Conservation (phyloP, 345 rosid genomes). For the Mallotus nudiflorus region DNA sequence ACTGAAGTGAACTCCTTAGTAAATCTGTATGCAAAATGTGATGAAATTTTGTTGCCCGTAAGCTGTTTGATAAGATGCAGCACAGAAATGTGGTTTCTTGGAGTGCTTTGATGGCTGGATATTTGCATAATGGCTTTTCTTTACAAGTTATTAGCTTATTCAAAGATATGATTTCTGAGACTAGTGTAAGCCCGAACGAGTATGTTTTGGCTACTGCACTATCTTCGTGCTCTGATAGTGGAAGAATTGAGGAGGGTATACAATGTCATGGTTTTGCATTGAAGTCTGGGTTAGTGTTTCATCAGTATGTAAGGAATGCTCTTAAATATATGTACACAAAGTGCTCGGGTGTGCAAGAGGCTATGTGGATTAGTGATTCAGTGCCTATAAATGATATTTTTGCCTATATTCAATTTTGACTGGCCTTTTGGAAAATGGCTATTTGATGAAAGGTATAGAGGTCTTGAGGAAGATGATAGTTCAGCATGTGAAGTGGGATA, state of each 20-base stretch:
- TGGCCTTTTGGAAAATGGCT: conserved; percentile 55
- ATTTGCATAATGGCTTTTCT: conserved; percentile 47
- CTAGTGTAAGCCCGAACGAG: conserved; percentile 51
- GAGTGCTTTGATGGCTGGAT: conserved; percentile 71
- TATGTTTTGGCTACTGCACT: conserved; percentile 55
- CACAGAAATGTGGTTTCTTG: conserved; percentile 67
- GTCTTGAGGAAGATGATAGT: conserved; percentile 48
- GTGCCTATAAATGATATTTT: conserved; percentile 46
- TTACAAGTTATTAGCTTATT: conserved; percentile 54
- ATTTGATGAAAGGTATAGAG: conserved; percentile 47
- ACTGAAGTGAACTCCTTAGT: conserved; percentile 46
- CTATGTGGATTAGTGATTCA: conserved; percentile 39
- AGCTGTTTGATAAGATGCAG: conserved; percentile 61
- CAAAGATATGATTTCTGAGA: conserved; percentile 47
- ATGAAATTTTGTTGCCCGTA: conserved; percentile 46
- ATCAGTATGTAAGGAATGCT: conserved; percentile 61
- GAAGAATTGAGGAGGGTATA: conserved; percentile 52
- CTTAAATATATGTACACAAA: conserved; percentile 58
- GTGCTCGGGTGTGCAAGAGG: conserved; percentile 43
- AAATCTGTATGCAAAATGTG: conserved; percentile 57
- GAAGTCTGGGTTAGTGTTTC: conserved; percentile 57
- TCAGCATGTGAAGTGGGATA: conserved; percentile 49
- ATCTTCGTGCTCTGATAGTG: conserved; percentile 50
- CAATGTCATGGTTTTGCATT: conserved; percentile 68
- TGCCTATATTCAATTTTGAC: conserved; percentile 56